Percentiles rank a stretch among this genome's conserved stretches.
Conservation (phyloP, 345 rosid genomes). For the Brassica juncea region DNA sequence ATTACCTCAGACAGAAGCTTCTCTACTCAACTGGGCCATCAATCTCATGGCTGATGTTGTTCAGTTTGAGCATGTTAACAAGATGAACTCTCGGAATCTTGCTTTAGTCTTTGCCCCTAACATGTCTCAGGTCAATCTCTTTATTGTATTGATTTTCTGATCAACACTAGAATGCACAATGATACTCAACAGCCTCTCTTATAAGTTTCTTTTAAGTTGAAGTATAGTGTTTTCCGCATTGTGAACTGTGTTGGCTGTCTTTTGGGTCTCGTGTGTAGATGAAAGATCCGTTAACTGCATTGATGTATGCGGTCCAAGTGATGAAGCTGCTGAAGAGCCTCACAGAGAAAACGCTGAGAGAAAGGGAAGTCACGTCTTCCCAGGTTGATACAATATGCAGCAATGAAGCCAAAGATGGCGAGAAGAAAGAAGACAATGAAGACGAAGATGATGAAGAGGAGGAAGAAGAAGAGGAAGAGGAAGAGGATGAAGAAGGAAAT, state of each 20-base stretch:
- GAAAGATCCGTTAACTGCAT: slow-evolving; percentile 93
- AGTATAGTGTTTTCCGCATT: not conserved
- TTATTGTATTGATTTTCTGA: not conserved
- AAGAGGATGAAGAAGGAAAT: not conserved
- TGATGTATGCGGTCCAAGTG: slow-evolving; percentile 98
- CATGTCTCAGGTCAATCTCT: slow-evolving; percentile 85
- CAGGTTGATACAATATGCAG: slow-evolving; percentile 8
- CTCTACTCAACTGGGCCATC: slow-evolving; percentile 83
- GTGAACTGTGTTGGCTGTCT: slow-evolving; percentile 23
- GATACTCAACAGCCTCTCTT: not conserved
- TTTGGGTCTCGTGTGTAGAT: slow-evolving; percentile 53
- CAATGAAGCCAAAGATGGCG: slow-evolving; percentile 8
- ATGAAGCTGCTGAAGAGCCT: slow-evolving; percentile 93
- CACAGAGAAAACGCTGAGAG: slow-evolving; percentile 59
- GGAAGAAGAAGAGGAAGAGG: not conserved
- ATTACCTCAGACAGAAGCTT: slow-evolving; percentile 87
- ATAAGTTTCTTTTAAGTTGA: not conserved
- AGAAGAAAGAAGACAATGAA: not conserved
- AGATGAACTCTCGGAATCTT: slow-evolving; percentile 96
- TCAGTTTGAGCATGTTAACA: slow-evolving; percentile 73
- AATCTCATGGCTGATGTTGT: slow-evolving; percentile 98
- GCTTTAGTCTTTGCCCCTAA: slow-evolving; percentile 98
- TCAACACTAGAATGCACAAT: not conserved
- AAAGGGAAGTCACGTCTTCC: slow-evolving; percentile 40
- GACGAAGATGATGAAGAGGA: not conserved